Percentiles rank a stretch among this genome's conserved stretches.
Conservation (phyloP, 257 asterid genomes). For the Nicotiana tomentosiformis region DNA sequence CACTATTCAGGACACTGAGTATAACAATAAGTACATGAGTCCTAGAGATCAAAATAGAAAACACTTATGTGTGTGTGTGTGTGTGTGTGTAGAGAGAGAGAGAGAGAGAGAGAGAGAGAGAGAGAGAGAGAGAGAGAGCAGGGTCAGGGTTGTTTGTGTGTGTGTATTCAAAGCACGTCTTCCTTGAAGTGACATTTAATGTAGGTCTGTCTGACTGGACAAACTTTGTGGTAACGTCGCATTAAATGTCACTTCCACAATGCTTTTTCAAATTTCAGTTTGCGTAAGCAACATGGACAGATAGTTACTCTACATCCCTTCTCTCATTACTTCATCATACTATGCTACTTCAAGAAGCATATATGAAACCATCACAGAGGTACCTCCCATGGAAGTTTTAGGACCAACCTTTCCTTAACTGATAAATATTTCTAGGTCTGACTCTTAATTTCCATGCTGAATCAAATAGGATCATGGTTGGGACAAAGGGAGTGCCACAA, state of each 20-base stretch:
- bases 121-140: neutral
- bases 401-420: neutral
- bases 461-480: neutral
- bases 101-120: neutral
- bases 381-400: no score
- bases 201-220: neutral
- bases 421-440: neutral
- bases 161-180: neutral
- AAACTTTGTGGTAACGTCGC: neutral
- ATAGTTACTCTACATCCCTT: neutral
- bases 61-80: neutral
- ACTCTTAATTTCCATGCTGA: neutral
- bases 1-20: neutral
- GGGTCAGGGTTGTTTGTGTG: neutral
- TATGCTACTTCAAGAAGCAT: neutral
- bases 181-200: neutral
- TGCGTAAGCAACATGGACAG: neutral
- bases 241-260: neutral
- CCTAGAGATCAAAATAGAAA: neutral
- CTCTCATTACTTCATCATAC: neutral
- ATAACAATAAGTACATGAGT: neutral
- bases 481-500: neutral
- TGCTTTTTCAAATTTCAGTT: neutral
- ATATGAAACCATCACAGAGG: neutral
- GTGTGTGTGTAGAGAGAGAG: neutral